Conservation (phyloP, 805 yeast species). For the Ogataea pini region DNA sequence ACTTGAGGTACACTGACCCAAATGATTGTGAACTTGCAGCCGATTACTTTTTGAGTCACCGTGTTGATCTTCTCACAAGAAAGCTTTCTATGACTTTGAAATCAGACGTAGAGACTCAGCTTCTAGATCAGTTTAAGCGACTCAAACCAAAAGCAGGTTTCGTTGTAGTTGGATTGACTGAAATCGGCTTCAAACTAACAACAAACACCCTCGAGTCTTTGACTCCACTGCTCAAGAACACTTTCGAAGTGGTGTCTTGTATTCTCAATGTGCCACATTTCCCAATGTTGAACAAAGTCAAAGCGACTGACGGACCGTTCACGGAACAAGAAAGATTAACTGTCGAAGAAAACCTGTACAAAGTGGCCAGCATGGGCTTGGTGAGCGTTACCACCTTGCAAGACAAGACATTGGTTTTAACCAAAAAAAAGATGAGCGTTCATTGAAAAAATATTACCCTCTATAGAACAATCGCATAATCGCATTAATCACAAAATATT, state of each 20-base stretch:
- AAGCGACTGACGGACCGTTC: conserved; percentile 7
- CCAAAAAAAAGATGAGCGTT: conserved; percentile 11
- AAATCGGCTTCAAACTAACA: conserved; percentile 15
- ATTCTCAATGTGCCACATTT: conserved; percentile 26
- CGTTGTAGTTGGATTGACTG: conserved; percentile 20
- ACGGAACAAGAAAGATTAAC: neutral
- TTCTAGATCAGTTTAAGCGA: neutral
- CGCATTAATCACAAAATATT: conserved; percentile 1
- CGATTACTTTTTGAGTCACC: conserved; percentile 23
- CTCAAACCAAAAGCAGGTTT: conserved; percentile 6
- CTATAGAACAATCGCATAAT: conserved; percentile 6
- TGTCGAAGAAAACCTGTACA: conserved; percentile 24
- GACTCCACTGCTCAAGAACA: neutral
- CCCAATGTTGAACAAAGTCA: conserved; percentile 24
- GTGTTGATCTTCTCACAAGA: conserved; percentile 8
- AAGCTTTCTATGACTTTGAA: conserved; percentile 3
- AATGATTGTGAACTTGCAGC: conserved; percentile 21
- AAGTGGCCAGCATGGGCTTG: conserved; percentile 29
- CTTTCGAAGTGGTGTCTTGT: conserved; percentile 21
- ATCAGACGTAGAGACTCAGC: neutral
- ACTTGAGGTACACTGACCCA: conserved; percentile 19
- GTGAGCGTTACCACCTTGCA: conserved; percentile 22
- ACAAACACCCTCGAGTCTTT: conserved; percentile 15
- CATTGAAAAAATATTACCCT: neutral
- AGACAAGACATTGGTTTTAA: conserved; percentile 25